phyloP scores from a whole-genome alignment of 2,329 filamentous ascomycete species.

The Aspergillus fumigatus region DNA sequence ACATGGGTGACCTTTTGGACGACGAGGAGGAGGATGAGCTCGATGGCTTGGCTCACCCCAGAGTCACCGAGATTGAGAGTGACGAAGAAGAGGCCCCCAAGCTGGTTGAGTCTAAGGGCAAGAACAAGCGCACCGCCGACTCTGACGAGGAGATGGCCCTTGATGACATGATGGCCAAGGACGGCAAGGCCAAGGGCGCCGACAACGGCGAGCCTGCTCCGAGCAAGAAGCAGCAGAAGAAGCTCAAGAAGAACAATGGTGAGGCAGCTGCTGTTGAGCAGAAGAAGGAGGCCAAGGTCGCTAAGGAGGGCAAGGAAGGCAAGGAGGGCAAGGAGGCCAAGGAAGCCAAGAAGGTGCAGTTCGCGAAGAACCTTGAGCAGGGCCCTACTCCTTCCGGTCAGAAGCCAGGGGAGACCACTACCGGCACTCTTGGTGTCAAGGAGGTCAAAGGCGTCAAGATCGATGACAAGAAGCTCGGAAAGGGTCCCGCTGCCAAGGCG shows the following conservation, averaged over 20 bases:
- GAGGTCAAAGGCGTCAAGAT: constrained; percentile 83
- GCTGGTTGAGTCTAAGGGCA: constrained; percentile 53
- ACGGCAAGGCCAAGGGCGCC: constrained; percentile 48
- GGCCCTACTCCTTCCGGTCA: constrained; percentile 73
- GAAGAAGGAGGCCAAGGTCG: constrained; percentile 53
- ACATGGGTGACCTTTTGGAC: constrained; percentile 48
- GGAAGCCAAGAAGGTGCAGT: constrained; percentile 93
- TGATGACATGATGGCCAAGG: constrained; percentile 81
- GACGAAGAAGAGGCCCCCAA: constrained; percentile 67
- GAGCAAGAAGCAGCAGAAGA: constrained; percentile 97
- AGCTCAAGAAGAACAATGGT: constrained; percentile 97
- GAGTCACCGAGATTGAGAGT: constrained; percentile 76
- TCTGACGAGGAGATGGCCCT: constrained; percentile 57
- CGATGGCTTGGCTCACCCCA: constrained; percentile 71
- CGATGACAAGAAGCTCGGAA: constrained; percentile 91
- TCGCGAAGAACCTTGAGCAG: constrained; percentile 98
- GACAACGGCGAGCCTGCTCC: constrained; percentile 66
- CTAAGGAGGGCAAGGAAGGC: constrained; percentile 36
- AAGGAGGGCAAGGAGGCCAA: constrained; percentile 63
- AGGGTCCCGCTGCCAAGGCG: constrained; percentile 79
- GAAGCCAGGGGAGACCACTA: constrained; percentile 47
- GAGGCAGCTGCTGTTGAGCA: constrained; percentile 64
- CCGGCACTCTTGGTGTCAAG: constrained; percentile 64
- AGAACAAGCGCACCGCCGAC: constrained; percentile 89
- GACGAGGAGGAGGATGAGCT: constrained; percentile 68